Base-by-base conservation (phyloP, 495 filamentous ascomycete species). In the Pyrenopolyporus hunteri region DNA sequence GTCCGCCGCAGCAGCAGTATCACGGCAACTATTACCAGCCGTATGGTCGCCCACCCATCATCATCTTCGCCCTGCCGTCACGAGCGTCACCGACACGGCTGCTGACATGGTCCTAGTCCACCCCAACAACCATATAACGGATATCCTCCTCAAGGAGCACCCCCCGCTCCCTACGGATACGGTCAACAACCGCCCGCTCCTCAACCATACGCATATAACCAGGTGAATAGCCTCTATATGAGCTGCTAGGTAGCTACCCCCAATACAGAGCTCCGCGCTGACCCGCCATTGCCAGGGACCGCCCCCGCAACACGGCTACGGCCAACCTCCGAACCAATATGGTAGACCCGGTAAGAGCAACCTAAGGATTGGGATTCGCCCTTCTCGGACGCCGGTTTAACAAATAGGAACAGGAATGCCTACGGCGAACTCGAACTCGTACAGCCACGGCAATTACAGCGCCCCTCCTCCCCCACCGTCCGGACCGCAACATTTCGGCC, bases 401-500 rank as follows among this genome's bases (percentile, higher is more conserved):
- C 32, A 42, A 47, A 39, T 4, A 22, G 36, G 46, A 14, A 36
- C 58, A 80, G 77, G 65, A 25, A 70, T 79, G 64, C 80, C 80
- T 4, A 63, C 80, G 10, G 73, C 72, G 46, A 78, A 72, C 59
- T 76, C 76, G 32, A 83, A 82, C 57, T 78, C 76, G n/a, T 85
- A 81, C 62, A 73, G 74, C 13, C 80, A 84, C 48, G 81, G 80
- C 32, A 81, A 81, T 58, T 75, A 71, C 47, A 58, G 59, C 57
- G 83, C 78, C 16, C 85, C 87, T 26, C 80, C 80, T 3, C 82
- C 83, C 16, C 87, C 87, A 11, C 88, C 88, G 1, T 64, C 78
- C 16, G 72, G 77, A 20, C 78, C 80, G 4, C 86, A 88, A 68
- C 76, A 78, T 58, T 98, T 97, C 68, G 89, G 90, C 28, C 76